A percentile compares a stretch with the other conserved stretches of the same genome.
These are phyloP conservation scores for Solanum bulbocastanum DNA, from an alignment of 257 asterid genomes.

Conservation along the genomic window DNA sequence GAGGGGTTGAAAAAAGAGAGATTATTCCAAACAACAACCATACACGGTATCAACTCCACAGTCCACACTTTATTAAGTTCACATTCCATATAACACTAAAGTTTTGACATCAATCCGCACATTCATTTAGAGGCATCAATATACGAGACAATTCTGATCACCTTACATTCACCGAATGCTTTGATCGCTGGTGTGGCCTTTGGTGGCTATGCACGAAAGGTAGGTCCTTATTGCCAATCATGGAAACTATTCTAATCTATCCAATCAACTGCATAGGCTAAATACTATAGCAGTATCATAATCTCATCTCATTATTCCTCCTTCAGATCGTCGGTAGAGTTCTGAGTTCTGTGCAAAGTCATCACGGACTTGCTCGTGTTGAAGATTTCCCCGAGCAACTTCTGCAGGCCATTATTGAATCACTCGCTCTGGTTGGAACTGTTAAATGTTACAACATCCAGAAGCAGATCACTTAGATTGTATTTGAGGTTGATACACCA, in stretches of 20 bases:
- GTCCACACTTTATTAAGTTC: not conserved
- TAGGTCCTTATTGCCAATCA: not conserved
- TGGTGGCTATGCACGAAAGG: conserved; percentile 95
- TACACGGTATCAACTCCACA: conserved; percentile 28
- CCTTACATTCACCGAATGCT: conserved; percentile 26
- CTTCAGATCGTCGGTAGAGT: conserved; percentile 70
- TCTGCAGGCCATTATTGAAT: conserved; percentile 44
- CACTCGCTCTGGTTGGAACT: conserved; percentile 75
- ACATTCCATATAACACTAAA: not conserved
- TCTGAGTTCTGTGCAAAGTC: conserved; percentile 37
- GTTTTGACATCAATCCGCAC: not conserved
- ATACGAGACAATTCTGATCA: not conserved
- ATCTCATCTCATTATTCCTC: not conserved
- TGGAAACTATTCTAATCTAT: not conserved
- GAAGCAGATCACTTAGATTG: not conserved
- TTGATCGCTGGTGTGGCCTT: conserved; percentile 78
- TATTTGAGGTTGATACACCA: not conserved
- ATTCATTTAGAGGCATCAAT: conserved; percentile 15
- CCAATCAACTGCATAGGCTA: not conserved
- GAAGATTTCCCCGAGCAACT: conserved; percentile 70
- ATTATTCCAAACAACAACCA: conserved; percentile 42
- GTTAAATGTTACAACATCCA: conserved; percentile 41
- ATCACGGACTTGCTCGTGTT: conserved; percentile 33
- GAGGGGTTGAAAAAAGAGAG: conserved; percentile 48
- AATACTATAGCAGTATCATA: not conserved